Base-by-base conservation (phyloP, 2,329 filamentous ascomycete genomes). In the Xylaria sp. region DNA sequence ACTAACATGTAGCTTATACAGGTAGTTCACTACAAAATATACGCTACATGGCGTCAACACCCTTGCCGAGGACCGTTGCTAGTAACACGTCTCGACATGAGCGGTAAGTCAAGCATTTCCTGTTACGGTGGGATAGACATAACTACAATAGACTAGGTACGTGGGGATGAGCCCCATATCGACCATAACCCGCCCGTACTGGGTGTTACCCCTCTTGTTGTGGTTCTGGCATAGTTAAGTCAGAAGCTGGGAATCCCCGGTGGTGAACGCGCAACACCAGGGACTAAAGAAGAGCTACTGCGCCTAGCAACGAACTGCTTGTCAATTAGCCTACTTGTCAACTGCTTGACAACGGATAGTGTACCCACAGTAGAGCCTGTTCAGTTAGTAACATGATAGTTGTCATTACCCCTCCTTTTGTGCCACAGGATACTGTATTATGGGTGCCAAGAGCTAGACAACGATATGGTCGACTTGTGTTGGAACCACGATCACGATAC, bases 71-170 rank as follows among this genome's bases (percentile, higher is more conserved):
- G 46, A 49, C 23, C 48, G 41, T 18, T 28, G 12, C 33, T 28
- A 41, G 36, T 36, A 31, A 31, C 25, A 20, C 15, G 28, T 66
- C 57, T 62, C 52, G 51, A n/a, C 3, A 43, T 41, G 18, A 33
- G 51, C 31, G 15, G 49, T 52, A 57, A 36, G 64, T 61, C 23
- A 31, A 66, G 52, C 64, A 66, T 66, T 66, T 62, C 64, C 64
- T 33, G 18, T 66, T 62, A 41, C 18, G 43, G 64, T 41, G 49
- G 4, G 15, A 36, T 56, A 31, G 20, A 43, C 20, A 43, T 36
- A 52, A 13, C 13, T 8, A 25, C 20, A 57, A 5, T 43, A 28
- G 2, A 57, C 12, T 43, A 28, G 23, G 6, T 41, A 28, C 36
- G 6, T 41, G 10, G n/a, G 33, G 20, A 57, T 23, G 39, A 60